These are phyloP conservation scores for Penicillium sclerotigenum DNA, from an alignment of 2,329 filamentous ascomycete species.

Conservation along the genomic window DNA sequence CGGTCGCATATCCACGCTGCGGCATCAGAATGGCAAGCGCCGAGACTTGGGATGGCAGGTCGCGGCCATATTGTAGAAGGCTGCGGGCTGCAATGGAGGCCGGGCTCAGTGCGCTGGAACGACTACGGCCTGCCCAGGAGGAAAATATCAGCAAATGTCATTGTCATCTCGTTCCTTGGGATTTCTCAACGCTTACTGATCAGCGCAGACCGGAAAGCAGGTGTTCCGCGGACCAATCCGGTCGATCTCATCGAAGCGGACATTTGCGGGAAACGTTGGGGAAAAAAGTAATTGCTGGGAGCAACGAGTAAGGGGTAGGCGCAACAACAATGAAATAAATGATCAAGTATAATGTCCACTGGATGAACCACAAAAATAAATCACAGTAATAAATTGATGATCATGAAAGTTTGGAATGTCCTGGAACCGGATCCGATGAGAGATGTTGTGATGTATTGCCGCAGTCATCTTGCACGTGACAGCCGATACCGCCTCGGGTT, in stretches of 20 bases:
- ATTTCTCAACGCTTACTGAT: conserved; percentile 22
- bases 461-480: conserved; percentile 24
- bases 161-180: neutral
- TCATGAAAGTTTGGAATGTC: conserved; percentile 5
- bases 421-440: conserved; percentile 8
- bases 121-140: conserved; percentile 30
- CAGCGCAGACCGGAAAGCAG: conserved; percentile 31
- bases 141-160: neutral
- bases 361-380: conserved; percentile 4
- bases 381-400: conserved; percentile 1
- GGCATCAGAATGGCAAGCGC: conserved; percentile 59
- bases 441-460: conserved; percentile 18
- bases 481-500: conserved; percentile 16
- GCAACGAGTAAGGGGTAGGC: conserved; percentile 20
- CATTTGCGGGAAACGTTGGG: conserved; percentile 34
- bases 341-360: conserved; percentile 3
- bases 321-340: conserved; percentile 14
- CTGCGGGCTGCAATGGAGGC: conserved; percentile 30
- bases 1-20: conserved; percentile 54
- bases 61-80: conserved; percentile 33
- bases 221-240: conserved; percentile 37
- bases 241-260: conserved; percentile 41
- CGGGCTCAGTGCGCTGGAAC: conserved; percentile 30
- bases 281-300: conserved; percentile 22
- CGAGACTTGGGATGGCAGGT: conserved; percentile 51